Percentiles rank a stretch among this genome's conserved stretches.
Evolutionary conservation across 2,329 filamentous ascomycete species (phyloP).

Genomic region (Colletotrichum sp.): DNA sequence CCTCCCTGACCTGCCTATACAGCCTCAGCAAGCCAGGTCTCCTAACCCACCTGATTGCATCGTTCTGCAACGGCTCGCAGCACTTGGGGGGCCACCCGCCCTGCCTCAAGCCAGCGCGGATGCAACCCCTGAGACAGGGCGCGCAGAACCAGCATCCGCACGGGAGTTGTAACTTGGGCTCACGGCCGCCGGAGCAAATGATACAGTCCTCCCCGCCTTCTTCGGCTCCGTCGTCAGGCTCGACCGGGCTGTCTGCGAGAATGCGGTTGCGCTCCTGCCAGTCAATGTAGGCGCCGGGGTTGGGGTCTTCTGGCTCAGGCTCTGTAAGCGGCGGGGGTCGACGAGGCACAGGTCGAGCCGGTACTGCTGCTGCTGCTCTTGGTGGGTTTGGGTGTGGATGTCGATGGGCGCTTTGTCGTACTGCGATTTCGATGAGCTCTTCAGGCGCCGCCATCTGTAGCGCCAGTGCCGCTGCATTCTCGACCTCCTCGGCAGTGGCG

Average conservation of each 20-base stretch:
- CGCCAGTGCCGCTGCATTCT: background rate
- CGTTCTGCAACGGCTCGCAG: slow-evolving; percentile 12
- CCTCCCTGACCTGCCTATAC: slow-evolving; percentile 6
- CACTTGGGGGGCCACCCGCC: slow-evolving; percentile 21
- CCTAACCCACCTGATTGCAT: background rate
- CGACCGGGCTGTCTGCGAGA: background rate
- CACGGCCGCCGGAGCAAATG: background rate
- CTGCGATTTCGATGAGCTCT: slow-evolving; percentile 5
- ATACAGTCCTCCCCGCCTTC: background rate
- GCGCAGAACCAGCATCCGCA: slow-evolving; percentile 22
- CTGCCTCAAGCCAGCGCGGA: slow-evolving; percentile 11
- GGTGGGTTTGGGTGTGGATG: background rate
- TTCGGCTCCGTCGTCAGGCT: background rate
- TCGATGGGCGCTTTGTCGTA: background rate
- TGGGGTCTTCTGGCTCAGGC: background rate
- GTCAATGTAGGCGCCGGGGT: background rate
- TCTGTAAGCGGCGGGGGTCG: background rate
- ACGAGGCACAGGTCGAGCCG: background rate
- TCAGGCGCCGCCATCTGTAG: background rate
- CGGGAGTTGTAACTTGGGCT: background rate
- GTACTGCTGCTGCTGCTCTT: background rate
- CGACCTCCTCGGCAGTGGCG: background rate
- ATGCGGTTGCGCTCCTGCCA: slow-evolving; percentile 16
- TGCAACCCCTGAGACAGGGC: slow-evolving; percentile 15
- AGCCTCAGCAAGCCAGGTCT: slow-evolving; percentile 1